Evolutionary conservation across 441 rosid species (phyloP).

Genomic region (Erodium chrysanthum): DNA sequence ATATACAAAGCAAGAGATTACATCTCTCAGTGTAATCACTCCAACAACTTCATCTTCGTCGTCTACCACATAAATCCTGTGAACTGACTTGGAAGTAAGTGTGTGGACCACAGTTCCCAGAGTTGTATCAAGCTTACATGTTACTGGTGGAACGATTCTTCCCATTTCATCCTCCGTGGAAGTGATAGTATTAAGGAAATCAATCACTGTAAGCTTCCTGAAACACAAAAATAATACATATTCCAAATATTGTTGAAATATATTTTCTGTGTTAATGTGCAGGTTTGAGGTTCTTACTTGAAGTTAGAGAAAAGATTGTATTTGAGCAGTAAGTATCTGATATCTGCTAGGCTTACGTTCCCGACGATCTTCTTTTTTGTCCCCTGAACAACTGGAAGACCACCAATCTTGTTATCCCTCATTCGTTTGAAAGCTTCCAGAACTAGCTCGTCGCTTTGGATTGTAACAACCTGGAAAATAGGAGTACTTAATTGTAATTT

Average conservation of each 20-base stretch:
- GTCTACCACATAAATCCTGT: conserved; percentile 52
- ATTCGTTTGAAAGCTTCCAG: neutral
- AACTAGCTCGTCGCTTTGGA: neutral
- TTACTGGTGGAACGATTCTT: conserved; percentile 43
- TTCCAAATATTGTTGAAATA: too few species aligned
- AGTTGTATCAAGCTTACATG: conserved; percentile 49
- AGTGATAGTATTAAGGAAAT: conserved; percentile 40
- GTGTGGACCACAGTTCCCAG: conserved; percentile 54
- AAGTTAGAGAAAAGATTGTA: neutral
- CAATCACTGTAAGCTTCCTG: conserved; percentile 61
- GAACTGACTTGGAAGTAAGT: conserved; percentile 56
- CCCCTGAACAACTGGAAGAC: neutral
- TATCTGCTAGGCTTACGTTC: neutral
- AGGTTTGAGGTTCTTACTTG: neutral
- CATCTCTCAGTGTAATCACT: conserved; percentile 78
- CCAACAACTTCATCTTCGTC: conserved; percentile 51
- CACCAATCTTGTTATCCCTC: conserved; percentile 1
- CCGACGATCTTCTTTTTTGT: neutral
- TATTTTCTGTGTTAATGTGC: neutral
- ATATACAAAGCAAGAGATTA: conserved; percentile 68
- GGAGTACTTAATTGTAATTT: neutral
- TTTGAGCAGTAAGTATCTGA: neutral
- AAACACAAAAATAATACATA: conserved; percentile 10
- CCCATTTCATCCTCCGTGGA: conserved; percentile 32
- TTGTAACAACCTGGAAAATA: neutral